Conservation (phyloP, 2,329 filamentous ascomycete genomes). For the Xylaria sp. region DNA sequence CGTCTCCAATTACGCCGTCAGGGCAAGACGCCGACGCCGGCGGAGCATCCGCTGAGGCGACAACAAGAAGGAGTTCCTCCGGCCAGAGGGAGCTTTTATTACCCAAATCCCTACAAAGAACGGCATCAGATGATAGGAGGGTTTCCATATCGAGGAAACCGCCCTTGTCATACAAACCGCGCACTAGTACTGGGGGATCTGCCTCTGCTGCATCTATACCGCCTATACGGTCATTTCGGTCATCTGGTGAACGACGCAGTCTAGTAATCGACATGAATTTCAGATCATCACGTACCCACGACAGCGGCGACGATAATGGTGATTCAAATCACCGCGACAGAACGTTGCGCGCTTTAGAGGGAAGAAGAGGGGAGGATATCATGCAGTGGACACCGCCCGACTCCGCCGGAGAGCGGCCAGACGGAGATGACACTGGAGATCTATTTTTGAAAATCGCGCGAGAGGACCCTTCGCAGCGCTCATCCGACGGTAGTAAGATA, state of each 20-base stretch:
- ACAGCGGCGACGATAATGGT: constrained; percentile 49
- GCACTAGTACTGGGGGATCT: constrained; percentile 40
- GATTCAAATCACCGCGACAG: constrained; percentile 55
- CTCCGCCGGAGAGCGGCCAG: constrained; percentile 45
- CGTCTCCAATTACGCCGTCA: constrained; percentile 29
- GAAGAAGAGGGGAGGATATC: constrained; percentile 46
- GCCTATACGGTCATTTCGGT: constrained; percentile 62
- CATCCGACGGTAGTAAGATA: constrained; percentile 43
- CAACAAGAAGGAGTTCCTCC: constrained; percentile 45
- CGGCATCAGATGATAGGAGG: constrained; percentile 56
- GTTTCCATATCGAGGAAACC: constrained; percentile 50
- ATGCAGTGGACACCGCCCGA: constrained; percentile 50
- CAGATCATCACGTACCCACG: constrained; percentile 50
- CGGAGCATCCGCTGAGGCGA: constrained; percentile 36
- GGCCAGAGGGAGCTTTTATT: constrained; percentile 56
- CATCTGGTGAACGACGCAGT: constrained; percentile 62
- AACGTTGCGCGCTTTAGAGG: constrained; percentile 59
- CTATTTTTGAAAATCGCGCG: constrained; percentile 64
- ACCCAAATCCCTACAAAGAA: constrained; percentile 51
- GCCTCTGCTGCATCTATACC: constrained; percentile 49
- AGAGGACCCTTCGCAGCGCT: constrained; percentile 54
- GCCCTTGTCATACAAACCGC: constrained; percentile 58
- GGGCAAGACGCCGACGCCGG: constrained; percentile 9
- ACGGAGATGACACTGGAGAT: constrained; percentile 62
- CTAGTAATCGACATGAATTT: constrained; percentile 58